Evolutionary conservation across 2,329 filamentous ascomycete genomes (phyloP), one percentile per base, ranked within the genome.

Genomic region (Fusarium cyanostomum): DNA sequence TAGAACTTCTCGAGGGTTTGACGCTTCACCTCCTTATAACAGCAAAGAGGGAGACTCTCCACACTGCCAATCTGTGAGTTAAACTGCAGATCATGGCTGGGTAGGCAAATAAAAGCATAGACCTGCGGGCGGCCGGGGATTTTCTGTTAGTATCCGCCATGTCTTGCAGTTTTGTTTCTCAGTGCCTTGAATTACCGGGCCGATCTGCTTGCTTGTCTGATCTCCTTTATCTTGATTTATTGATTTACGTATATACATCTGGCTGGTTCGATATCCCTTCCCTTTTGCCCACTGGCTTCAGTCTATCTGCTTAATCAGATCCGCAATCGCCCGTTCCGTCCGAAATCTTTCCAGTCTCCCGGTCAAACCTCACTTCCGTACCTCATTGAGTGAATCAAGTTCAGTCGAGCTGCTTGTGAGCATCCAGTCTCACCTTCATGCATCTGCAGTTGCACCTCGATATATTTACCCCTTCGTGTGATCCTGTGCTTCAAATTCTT

Each of bases 301-400:
- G 30, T 16, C 30, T 11, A 30, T 41, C 28, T 37, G 34, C 31
- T 37, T 26, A n/a, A 28, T 67, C 37, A 41, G 21, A 43, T 45
- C 59, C 64, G 55, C 67, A 51, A 55, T 69, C 56, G 49, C 50
- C 46, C 54, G 37, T 52, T 57, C 12, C 11, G 24, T 21, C 21
- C 6, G 21, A 21, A 21, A 16, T 45, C 10, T 55, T 34, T 26
- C 26, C 26, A n/a, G 16, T 26, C n/a, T 27, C 12, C 31, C 27
- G 45, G 24, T 18, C 26, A 16, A 18, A n/a, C 13, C n/a, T 38
- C 15, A 31, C 28, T 16, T 13, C 33, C 15, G 12, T n/a, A 13
- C 33, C 15, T 12, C 28, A 18, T 10, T 16, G 42, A 31, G 15
- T 33, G 37, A 42, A 27, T 16, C 9, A 46, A 18, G 26, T 44